Evolutionary conservation across 345 rosid genomes (phyloP), one percentile per base, ranked within the genome.

Genomic region (Eucalyptus regnans): DNA sequence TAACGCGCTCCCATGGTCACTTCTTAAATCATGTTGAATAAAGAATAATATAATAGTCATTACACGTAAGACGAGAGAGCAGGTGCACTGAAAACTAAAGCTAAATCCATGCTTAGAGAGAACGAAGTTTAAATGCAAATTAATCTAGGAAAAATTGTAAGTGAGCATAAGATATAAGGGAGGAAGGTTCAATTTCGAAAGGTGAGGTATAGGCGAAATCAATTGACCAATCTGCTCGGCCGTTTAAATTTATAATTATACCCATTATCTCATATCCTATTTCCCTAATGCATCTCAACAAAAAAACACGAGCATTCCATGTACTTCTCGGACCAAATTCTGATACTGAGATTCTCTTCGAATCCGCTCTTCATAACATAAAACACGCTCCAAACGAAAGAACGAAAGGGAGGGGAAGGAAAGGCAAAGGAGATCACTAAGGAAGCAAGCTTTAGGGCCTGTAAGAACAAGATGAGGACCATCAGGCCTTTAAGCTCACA

Each of bases 211-310:
- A 14, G 4, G 76, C 1, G 3, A n/a, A 64, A n/a, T 64, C 5
- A 15, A 14, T 64, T 15, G 76, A 62, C 20, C 41, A 29, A 62
- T 62, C 18, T 14, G 3, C 33, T 62, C 16, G 5, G 8, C 18
- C 8, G 0, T 62, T 62, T 62, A 29, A 62, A 29, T 29, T 62
- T 27, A 4, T 3, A 14, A 7, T 8, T n/a, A 7, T 4, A n/a
- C 33, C 18, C 41, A 64, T n/a, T 7, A 4, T 15, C 10, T n/a
- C 5, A n/a, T 0, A n/a, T n/a, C 76, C 20, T 15, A n/a, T 64
- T 64, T 64, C 18, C 31, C 37, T 64, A n/a, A 14, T 29, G 8
- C 37, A 4, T 54, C 60, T 20, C 23, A 8, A 54, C 25, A 22
- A 56, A 56, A 23, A 23, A 23, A 2, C 27, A 22, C 3, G 27